Evolutionary conservation across 257 asterid genomes (phyloP), one percentile per base, ranked within the genome.

Genomic region (Nicotiana knightiana): DNA sequence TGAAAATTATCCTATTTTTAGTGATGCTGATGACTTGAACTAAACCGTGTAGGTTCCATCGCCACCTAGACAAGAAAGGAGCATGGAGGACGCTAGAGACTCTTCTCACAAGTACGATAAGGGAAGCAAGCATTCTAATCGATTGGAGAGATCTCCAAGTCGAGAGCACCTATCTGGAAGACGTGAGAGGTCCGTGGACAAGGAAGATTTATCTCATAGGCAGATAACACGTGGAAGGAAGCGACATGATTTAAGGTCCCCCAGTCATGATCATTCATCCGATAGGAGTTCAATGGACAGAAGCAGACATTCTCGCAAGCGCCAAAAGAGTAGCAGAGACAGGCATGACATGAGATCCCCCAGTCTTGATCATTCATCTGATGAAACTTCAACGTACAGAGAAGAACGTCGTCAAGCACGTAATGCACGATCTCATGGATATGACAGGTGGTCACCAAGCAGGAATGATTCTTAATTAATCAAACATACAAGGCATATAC

Each of bases 21-120:
- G 13, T 7, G 9, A 73, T 51, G 30, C 62, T 51, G 79, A 28
- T 75, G 79, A 26, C 28, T 51, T 26, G 63, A 75, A 48, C 8
- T 4, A 13, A 48, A 1, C 9, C 5, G 1, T 88, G 82, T 67
- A 93, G 98, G 86, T 86, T 80, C 98, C 98, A 55, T 89, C 95
- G 24, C 99, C 98, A 48, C 99, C 99, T 5, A 87, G 95, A 85
- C 90, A 93, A 84, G 85, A 86, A 83, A 85, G 92, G 84, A 87
- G 81, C 21, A 82, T 80, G 30, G 84, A 83, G 18, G 92, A 89
- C 5, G 35, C 26, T 43, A 92, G 90, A 48, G 90, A 85, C 57
- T 35, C 80, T 39, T 59, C 82, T 79, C 89, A 67, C 64, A 91
- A 82, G 82, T 88, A 80, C 76, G 90, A 76, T 82, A 86, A 84